Conservation (phyloP, 139 green algal species). For the Marvania coccoides region DNA sequence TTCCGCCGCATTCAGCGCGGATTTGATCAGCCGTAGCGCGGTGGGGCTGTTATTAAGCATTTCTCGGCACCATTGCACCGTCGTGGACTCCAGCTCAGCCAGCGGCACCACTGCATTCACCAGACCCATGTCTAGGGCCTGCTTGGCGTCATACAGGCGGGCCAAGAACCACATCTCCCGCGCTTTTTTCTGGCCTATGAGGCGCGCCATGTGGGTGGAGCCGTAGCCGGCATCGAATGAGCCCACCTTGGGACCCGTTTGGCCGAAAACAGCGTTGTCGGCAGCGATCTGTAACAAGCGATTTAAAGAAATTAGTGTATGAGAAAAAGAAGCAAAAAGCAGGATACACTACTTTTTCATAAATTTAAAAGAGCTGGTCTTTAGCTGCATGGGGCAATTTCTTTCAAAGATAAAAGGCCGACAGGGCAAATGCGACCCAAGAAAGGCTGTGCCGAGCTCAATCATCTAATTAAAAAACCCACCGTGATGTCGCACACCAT, state of each 20-base stretch:
- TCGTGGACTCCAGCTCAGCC: constrained; percentile 79
- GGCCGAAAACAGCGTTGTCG: constrained; percentile 97
- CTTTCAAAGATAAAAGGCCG: no score
- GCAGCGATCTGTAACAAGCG: constrained; percentile 94
- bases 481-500: constrained; percentile 98
- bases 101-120: constrained; percentile 95
- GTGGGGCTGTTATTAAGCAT: constrained; percentile 93
- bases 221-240: constrained; percentile 97
- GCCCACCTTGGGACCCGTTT: constrained; percentile 95
- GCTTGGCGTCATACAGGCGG: constrained; percentile 82
- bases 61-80: constrained; percentile 86
- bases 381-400: no score
- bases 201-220: constrained; percentile 82
- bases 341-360: not conserved
- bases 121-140: constrained; percentile 89
- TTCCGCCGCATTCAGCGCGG: constrained; percentile 89
- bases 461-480: not conserved
- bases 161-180: constrained; percentile 97
- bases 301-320: no score
- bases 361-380: not conserved
- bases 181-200: constrained; percentile 92
- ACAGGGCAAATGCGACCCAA: not conserved
- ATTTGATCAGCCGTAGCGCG: constrained; percentile 87
- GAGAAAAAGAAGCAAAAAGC: not conserved
- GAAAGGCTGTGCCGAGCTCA: not conserved